Percentiles rank a stretch among this genome's conserved stretches.
Evolutionary conservation across 768 basidiomycete genomes (phyloP).

Genomic region (Trametes meyenii): DNA sequence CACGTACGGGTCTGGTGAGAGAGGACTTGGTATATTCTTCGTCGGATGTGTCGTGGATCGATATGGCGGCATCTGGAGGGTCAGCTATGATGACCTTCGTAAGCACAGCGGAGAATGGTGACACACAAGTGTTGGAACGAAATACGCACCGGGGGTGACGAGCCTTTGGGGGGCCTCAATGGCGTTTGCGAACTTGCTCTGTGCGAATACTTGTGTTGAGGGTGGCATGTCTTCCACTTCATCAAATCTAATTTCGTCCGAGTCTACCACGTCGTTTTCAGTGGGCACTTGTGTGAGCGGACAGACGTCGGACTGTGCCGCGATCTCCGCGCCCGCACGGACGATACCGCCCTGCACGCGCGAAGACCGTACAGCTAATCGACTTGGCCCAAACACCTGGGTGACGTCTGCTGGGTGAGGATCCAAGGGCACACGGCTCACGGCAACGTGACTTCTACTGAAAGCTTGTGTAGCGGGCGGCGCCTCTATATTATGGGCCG

Average conservation of each 20-base stretch:
- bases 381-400: constrained; percentile 24
- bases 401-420: constrained; percentile 39
- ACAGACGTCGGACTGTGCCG: constrained; percentile 14
- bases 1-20: constrained; percentile 15
- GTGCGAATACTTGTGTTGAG: constrained; percentile 31
- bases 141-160: background rate
- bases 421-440: background rate
- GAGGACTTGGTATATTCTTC: constrained; percentile 5
- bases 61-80: constrained; percentile 9
- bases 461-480: constrained; percentile 38
- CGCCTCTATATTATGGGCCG: background rate
- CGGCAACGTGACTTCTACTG: constrained; percentile 35
- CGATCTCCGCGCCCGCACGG: constrained; percentile 7
- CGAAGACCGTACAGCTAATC: constrained; percentile 13
- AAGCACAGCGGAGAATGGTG: background rate
- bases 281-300: constrained; percentile 11
- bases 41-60: constrained; percentile 17
- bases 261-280: background rate
- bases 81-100: background rate
- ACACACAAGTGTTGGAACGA: background rate
- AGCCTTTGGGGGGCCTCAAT: background rate
- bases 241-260: background rate
- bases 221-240: constrained; percentile 13
- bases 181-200: constrained; percentile 22
- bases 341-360: constrained; percentile 6